These are phyloP conservation scores for Pittosporum tobira DNA, from an alignment of 129 eudicot species.

Conservation along the genomic window DNA sequence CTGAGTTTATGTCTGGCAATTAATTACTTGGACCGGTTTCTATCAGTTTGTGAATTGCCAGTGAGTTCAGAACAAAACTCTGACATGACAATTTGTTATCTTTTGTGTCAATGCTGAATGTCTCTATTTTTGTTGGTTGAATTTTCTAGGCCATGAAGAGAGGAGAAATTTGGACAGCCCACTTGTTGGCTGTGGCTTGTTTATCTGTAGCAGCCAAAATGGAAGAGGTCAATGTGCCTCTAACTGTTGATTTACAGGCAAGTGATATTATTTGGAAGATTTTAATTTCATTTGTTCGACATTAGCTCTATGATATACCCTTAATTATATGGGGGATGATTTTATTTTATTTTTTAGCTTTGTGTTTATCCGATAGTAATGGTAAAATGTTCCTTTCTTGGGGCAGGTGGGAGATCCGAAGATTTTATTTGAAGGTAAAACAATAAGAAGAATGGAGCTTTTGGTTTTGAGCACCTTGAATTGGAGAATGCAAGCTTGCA, in stretches of 20 bases:
- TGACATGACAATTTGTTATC: not conserved
- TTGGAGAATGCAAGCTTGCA: conserved; percentile 43
- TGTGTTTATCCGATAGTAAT: not conserved
- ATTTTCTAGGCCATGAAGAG: conserved; percentile 20
- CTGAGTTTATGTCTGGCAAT: conserved; percentile 31
- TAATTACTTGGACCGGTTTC: conserved; percentile 53
- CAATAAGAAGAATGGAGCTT: conserved; percentile 53
- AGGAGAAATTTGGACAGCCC: conserved; percentile 45
- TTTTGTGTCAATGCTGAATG: conserved; percentile 10
- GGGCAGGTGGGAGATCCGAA: conserved; percentile 50
- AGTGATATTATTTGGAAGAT: not conserved
- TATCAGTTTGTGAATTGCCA: conserved; percentile 36
- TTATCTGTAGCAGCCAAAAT: conserved; percentile 59
- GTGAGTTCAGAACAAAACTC: conserved; percentile 23
- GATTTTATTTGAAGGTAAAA: conserved; percentile 38
- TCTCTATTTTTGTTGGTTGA: not conserved
- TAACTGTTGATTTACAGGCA: conserved; percentile 49
- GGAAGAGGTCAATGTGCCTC: conserved; percentile 46
- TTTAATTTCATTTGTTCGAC: not conserved
- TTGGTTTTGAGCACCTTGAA: conserved; percentile 35
- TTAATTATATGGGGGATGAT: not conserved
- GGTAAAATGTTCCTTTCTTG: not conserved
- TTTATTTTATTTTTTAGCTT: not conserved
- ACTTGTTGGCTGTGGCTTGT: conserved; percentile 53
- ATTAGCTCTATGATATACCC: not conserved